phyloP scores from a whole-genome alignment of 2,329 filamentous ascomycete species.

The Amauroascus niger region DNA sequence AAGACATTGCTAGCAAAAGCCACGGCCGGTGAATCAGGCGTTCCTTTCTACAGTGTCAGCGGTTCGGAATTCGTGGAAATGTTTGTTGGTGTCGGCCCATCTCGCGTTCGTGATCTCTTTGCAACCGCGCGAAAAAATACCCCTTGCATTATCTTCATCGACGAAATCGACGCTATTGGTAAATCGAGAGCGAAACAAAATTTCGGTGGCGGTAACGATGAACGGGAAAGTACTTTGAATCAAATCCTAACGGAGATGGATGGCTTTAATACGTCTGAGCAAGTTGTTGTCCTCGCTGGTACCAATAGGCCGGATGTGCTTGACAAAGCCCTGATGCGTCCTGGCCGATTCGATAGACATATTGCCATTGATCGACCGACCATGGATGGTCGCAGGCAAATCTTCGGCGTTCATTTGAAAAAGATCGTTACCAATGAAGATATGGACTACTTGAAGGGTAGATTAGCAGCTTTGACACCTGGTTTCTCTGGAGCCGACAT shows the following conservation, averaged over 20 bases:
- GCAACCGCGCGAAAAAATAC: slow-evolving; percentile 90
- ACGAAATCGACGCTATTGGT: slow-evolving; percentile 97
- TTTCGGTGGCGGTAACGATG: slow-evolving; percentile 86
- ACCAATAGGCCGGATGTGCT: slow-evolving; percentile 93
- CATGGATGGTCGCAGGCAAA: slow-evolving; percentile 92
- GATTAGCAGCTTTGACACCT: slow-evolving; percentile 83
- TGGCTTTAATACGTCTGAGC: slow-evolving; percentile 92
- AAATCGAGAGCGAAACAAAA: slow-evolving; percentile 75
- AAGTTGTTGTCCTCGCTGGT: slow-evolving; percentile 92
- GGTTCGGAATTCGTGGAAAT: slow-evolving; percentile 99
- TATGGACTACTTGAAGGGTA: slow-evolving; percentile 74
- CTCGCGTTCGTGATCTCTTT: slow-evolving; percentile 88
- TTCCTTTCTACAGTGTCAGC: slow-evolving; percentile 97
- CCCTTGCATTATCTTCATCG: slow-evolving; percentile 98
- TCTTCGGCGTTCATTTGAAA: slow-evolving; percentile 86
- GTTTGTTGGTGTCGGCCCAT: slow-evolving; percentile 98
- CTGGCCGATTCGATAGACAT: slow-evolving; percentile 92
- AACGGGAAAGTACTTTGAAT: slow-evolving; percentile 92
- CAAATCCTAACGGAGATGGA: slow-evolving; percentile 99
- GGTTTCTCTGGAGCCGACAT: slow-evolving; percentile 98
- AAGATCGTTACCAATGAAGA: slow-evolving; percentile 94
- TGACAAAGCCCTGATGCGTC: slow-evolving; percentile 91
- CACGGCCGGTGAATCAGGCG: slow-evolving; percentile 89
- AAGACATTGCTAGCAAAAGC: slow-evolving; percentile 96
- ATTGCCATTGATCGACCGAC: slow-evolving; percentile 91